Percentiles rank a stretch among this genome's conserved stretches.
phyloP scores from a whole-genome alignment of 2,329 filamentous ascomycete genomes.

The Arthroderma sp. region DNA sequence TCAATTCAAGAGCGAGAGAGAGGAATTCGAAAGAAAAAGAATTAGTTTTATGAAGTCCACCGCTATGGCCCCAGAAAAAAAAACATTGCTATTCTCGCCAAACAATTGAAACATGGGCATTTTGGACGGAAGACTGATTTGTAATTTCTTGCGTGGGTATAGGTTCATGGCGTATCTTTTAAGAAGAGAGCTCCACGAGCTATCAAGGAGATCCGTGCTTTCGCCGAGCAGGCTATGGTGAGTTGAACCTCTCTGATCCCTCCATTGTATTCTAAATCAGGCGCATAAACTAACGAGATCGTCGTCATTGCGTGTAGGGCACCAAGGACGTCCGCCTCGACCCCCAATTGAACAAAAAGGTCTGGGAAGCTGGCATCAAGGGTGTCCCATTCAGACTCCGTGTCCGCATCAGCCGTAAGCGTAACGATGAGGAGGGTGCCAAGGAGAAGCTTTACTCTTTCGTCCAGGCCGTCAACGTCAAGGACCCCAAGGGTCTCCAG shows the following conservation, averaged over 20 bases:
- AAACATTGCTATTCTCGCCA: neutral
- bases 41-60: conserved; percentile 63
- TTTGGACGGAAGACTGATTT: conserved; percentile 60
- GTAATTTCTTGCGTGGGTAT: conserved; percentile 28
- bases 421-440: conserved; percentile 99
- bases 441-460: conserved; percentile 99
- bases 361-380: conserved; percentile 99
- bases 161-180: conserved; percentile 96
- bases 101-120: conserved; percentile 18
- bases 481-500: conserved; percentile 95
- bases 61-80: conserved; percentile 35
- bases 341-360: conserved; percentile 99
- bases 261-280: conserved; percentile 1
- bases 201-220: conserved; percentile 99
- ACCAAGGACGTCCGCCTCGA: conserved; percentile 95
- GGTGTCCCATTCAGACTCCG: conserved; percentile 95
- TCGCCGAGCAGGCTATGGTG: conserved; percentile 94
- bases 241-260: conserved; percentile 29
- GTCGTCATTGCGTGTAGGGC: conserved; percentile 46
- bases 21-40: conserved; percentile 11
- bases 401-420: conserved; percentile 96
- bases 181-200: conserved; percentile 98
- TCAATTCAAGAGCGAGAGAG: conserved; percentile 7
- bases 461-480: conserved; percentile 98
- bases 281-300: neutral